phyloP scores from a whole-genome alignment of 371 early-diverging fungal genomes.

The Mucor indicus region DNA sequence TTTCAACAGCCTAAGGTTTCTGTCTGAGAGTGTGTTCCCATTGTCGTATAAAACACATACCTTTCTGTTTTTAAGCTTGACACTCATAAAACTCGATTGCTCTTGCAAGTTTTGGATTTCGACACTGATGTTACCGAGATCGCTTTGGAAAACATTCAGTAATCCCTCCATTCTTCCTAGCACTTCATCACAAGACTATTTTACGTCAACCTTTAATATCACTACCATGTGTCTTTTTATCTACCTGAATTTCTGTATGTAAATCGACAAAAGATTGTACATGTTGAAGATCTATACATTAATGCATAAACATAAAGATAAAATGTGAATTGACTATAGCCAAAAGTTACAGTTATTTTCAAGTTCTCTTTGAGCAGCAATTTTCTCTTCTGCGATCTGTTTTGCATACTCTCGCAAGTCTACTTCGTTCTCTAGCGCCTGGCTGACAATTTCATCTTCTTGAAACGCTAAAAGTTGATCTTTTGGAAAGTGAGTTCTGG shows the following conservation, averaged over 20 bases:
- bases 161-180: slow-evolving; percentile 86
- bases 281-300: slow-evolving; percentile 60
- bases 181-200: slow-evolving; percentile 72
- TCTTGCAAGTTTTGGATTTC: slow-evolving; percentile 87
- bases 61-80: slow-evolving; percentile 79
- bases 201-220: background rate
- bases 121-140: slow-evolving; percentile 80
- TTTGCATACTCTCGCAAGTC: slow-evolving; percentile 86
- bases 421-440: slow-evolving; percentile 79
- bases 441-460: slow-evolving; percentile 77
- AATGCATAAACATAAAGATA: background rate
- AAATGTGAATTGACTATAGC: background rate
- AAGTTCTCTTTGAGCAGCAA: slow-evolving; percentile 64
- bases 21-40: background rate
- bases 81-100: slow-evolving; percentile 75
- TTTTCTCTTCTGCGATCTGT: slow-evolving; percentile 72
- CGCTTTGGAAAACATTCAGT: slow-evolving; percentile 78
- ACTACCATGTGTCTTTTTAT: background rate
- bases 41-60: slow-evolving; percentile 28
- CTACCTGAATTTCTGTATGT: slow-evolving; percentile 66
- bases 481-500: no score
- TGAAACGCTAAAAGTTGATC: slow-evolving; percentile 65
- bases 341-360: slow-evolving; percentile 67
- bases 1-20: slow-evolving; percentile 57
- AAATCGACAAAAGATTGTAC: slow-evolving; percentile 67